Evolutionary conservation across 805 yeast species (phyloP), one percentile per base, ranked within the genome.

Genomic region (Teunomyces gatunensis): DNA sequence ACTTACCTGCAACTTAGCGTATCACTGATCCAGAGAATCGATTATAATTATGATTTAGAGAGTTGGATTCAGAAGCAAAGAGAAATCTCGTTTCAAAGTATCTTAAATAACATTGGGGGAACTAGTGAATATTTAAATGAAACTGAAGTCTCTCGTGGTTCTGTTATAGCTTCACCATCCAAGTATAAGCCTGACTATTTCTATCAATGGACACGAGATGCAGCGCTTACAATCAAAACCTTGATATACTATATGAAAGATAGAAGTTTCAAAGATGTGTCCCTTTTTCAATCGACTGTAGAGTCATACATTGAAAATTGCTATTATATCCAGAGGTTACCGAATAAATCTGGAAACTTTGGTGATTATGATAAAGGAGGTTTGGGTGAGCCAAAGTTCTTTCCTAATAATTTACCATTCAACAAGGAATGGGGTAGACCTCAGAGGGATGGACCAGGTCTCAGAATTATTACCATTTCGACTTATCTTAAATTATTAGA

Each of bases 371-470:
- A 46, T 28, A 69, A 77, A 41, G 65, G 66, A 6, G 89, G 88
- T 1, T 71, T 91, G 29, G 98, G 97, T 2, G 98, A 92, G 63
- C 97, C 98, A 6, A 92, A 92, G 64, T 92, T 86, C 60, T 63
- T 75, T 61, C 80, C 83, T 3, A 79, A 89, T 60, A 84, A 85
- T 20, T 57, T 80, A 0, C 73, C 87, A 0, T 92, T 86, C 57
- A 63, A 64, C 5, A 83, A 70, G 2, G 63, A 71, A 30, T 92
- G 98, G 98, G 98, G 98, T 2, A 75, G 98, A 55, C 98, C 98
- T 1, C 98, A 92, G 67, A 78, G 89, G 50, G 98, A 92, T 64
- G 98, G 98, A 0, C 97, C 98, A 0, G 91, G 95, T 0, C 73
- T 92, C 48, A 76, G 97, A 56, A 76, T 83, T 9, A 75, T 85